Conservation (phyloP, 106 monocot genomes). For the Allium fistulosum region DNA sequence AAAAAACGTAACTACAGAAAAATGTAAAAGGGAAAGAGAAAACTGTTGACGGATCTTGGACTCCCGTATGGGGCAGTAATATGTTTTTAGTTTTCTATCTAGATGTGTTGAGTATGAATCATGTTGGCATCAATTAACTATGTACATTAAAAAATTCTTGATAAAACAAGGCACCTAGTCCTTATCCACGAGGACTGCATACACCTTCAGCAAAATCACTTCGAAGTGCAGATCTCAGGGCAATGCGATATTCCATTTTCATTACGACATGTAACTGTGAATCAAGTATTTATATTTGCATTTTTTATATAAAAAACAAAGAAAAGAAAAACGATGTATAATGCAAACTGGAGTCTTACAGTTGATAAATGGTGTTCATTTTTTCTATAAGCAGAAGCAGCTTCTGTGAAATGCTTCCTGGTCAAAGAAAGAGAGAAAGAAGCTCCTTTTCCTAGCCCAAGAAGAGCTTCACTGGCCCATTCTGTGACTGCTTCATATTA, state of each 20-base stretch:
- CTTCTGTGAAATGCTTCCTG: conserved; percentile 58
- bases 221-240: conserved; percentile 41
- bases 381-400: conserved; percentile 43
- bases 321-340: neutral
- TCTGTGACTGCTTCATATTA: conserved; percentile 33
- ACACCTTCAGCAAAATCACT: conserved; percentile 74
- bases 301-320: neutral
- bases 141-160: too few relatives aligned
- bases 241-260: conserved; percentile 60
- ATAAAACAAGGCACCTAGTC: conserved; percentile 33
- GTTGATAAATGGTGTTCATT: conserved; percentile 35
- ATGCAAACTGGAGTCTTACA: conserved; percentile 17
- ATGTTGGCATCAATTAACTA: too few relatives aligned
- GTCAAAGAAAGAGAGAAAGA: conserved; percentile 68
- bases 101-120: too few relatives aligned
- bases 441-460: conserved; percentile 55
- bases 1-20: too few relatives aligned
- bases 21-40: too few relatives aligned
- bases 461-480: conserved; percentile 55
- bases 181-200: conserved; percentile 67
- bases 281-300: neutral
- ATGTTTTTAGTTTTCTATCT: too few relatives aligned
- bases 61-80: too few relatives aligned
- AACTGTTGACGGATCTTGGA: too few relatives aligned
- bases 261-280: conserved; percentile 58